Conservation (phyloP, 176 grass and related monocot genomes). For the Triticum dicoccoides region DNA sequence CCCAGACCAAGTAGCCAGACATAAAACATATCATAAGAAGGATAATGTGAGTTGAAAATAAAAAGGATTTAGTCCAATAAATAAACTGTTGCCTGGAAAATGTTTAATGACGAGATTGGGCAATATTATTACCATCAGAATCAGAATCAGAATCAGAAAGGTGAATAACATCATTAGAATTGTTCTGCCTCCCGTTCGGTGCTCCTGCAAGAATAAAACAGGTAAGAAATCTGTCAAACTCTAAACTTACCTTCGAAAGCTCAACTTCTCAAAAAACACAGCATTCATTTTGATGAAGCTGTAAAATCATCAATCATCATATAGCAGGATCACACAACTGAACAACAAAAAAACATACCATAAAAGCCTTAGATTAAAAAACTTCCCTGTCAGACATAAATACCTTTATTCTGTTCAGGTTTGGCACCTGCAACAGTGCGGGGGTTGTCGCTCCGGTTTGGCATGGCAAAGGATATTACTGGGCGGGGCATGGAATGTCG, state of each 20-base stretch:
- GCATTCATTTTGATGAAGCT: constrained; percentile 1
- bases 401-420: not conserved
- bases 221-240: not conserved
- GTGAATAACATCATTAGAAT: constrained; percentile 16
- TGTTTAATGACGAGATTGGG: not conserved
- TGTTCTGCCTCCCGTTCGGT: constrained; percentile 17
- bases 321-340: constrained; percentile 23
- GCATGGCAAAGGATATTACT: not conserved
- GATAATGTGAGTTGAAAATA: not conserved
- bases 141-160: constrained; percentile 52
- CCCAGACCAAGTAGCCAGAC: constrained; percentile 9
- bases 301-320: constrained; percentile 7
- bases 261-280: constrained; percentile 13
- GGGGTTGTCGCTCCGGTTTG: not conserved
- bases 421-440: too few species aligned
- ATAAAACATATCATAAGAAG: constrained; percentile 9
- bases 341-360: not conserved
- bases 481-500: not conserved
- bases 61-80: not conserved
- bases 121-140: constrained; percentile 58
- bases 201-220: constrained; percentile 14
- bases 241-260: not conserved
- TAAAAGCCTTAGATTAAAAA: constrained; percentile 3
- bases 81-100: constrained; percentile 19
- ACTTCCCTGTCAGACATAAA: not conserved